These are phyloP conservation scores for Colletotrichum zoysiae DNA, from an alignment of 2,329 filamentous ascomycete species.

Conservation along the genomic window DNA sequence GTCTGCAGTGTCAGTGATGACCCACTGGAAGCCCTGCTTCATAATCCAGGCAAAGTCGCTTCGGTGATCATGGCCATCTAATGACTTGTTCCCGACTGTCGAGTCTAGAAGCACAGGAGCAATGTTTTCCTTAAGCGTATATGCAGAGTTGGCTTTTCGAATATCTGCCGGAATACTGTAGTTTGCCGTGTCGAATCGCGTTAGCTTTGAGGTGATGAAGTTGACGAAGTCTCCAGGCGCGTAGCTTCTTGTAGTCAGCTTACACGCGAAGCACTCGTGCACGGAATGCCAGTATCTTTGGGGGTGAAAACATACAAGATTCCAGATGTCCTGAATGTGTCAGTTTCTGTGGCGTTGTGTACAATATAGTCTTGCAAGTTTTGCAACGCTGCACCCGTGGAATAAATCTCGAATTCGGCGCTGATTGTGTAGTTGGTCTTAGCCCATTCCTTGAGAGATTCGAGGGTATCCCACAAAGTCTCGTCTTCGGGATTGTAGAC, in stretches of 20 bases:
- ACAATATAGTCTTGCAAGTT: background rate
- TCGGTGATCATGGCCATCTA: conserved; percentile 16
- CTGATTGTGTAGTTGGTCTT: conserved; percentile 7
- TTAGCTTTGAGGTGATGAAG: background rate
- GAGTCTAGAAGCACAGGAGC: conserved; percentile 12
- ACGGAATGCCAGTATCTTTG: background rate
- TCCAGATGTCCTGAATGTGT: background rate
- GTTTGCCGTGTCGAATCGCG: conserved; percentile 8
- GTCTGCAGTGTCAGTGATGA: conserved; percentile 16
- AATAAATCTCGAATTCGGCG: conserved; percentile 2
- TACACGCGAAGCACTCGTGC: no score
- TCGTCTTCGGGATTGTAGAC: conserved; percentile 24
- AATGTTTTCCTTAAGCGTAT: background rate
- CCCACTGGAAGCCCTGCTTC: conserved; percentile 14
- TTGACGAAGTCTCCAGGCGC: conserved; percentile 8
- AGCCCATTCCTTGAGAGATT: conserved; percentile 9
- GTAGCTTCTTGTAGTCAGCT: background rate
- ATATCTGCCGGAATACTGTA: background rate
- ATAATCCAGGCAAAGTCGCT: conserved; percentile 16
- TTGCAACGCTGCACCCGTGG: conserved; percentile 2
- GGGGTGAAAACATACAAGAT: background rate
- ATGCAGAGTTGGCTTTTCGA: background rate
- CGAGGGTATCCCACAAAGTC: conserved; percentile 11
- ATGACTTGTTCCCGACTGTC: conserved; percentile 11
- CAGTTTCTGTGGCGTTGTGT: background rate